Evolutionary conservation across 345 rosid genomes (phyloP), one percentile per base, ranked within the genome.

Genomic region (Euphorbia lathyris): DNA sequence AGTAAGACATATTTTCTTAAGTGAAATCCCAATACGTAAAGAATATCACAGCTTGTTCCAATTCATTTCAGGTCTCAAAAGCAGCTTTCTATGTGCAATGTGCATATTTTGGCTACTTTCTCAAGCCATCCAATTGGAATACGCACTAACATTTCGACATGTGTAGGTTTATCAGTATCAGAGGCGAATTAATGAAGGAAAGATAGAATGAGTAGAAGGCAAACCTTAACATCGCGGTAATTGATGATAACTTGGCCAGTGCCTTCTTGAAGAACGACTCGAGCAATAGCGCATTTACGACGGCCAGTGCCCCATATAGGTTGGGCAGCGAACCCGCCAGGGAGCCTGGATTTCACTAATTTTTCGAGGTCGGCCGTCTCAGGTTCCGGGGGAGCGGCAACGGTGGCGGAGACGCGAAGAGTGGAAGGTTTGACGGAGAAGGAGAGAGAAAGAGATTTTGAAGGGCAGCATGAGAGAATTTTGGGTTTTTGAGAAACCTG

Each of bases 201-300:
- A 32, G 23, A 58, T 10, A 63, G 32, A 65, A 19, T 29, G 25
- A 13, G 63, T 4, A 40, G 51, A 20, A 30, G 14, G 3, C 14
- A 32, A 34, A 95, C 97, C 91, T 81, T 87, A 50, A 96, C 96
- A 30, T 90, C 97, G 10, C 99, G 93, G 82, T 84, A 88, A 70
- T 91, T 94, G 75, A 94, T 91, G 69, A 88, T 72, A 71, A 91
- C 88, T 63, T 90, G 81, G 12, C 98, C 97, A 12, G 87, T 87
- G 71, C 98, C 98, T 77, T 91, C 98, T 71, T 90, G 97, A 59
- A 94, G 93, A 38, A 94, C 93, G 2, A 95, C 99, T 55, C 96
- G 83, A 74, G 99, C 97, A 50, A 86, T 84, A 68, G 99, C 95
- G 76, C 92, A 86, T 72, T 95, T 95, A 62, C 96, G 85, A 72